Evolutionary conservation across 2,329 filamentous ascomycete genomes (phyloP).

Genomic region (Sporothrix globosa): DNA sequence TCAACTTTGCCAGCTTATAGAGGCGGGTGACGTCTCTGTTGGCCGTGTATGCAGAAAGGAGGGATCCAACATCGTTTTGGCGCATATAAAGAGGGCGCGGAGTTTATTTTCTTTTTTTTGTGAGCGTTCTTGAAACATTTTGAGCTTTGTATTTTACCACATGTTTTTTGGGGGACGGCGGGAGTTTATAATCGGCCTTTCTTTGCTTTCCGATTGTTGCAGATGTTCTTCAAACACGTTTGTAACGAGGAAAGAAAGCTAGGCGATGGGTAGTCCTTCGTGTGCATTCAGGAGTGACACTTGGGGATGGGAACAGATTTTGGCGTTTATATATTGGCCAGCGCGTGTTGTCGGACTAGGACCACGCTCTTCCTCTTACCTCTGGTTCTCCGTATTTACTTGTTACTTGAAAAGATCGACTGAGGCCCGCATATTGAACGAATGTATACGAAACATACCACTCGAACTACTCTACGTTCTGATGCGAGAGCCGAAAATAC

Average conservation of each 20-base stretch:
- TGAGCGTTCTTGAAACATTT: no score
- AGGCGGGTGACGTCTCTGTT: no score
- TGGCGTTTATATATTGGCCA: slow-evolving; percentile 2
- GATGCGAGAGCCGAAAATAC: neutral
- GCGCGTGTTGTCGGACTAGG: neutral
- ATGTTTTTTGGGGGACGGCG: no score
- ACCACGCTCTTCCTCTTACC: neutral
- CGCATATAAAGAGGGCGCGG: neutral
- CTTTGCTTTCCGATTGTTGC: neutral
- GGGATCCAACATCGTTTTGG: neutral
- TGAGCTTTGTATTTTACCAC: no score
- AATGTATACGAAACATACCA: neutral
- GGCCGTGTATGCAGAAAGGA: neutral
- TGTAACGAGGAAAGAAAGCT: neutral
- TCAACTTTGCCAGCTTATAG: slow-evolving; percentile 27
- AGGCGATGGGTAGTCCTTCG: neutral
- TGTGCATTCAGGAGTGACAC: slow-evolving; percentile 18
- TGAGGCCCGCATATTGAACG: neutral
- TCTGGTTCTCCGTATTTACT: neutral
- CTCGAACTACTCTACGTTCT: neutral
- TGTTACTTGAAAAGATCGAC: neutral
- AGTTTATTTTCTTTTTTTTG: neutral
- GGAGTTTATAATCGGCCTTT: neutral
- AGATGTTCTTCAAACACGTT: neutral
- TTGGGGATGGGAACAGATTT: neutral